Conservation (phyloP, 2,329 filamentous ascomycete genomes). For the Colletotrichum horii region DNA sequence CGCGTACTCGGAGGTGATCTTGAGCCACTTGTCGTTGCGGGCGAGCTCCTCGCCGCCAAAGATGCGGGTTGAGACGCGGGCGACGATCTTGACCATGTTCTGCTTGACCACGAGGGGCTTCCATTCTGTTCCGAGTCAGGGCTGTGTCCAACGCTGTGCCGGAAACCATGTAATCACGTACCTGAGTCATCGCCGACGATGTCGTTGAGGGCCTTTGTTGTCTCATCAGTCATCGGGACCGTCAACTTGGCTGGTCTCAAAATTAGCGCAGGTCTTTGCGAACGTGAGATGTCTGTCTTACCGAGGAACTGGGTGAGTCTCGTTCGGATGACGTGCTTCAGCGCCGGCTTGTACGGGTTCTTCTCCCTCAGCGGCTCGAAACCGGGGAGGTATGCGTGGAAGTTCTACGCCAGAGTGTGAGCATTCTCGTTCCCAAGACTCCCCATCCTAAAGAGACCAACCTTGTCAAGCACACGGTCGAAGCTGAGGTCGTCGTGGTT, state of each 20-base stretch:
- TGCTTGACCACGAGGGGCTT: neutral
- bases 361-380: constrained; percentile 12
- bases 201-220: constrained; percentile 1
- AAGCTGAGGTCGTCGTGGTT: constrained; percentile 17
- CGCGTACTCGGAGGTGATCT: constrained; percentile 20
- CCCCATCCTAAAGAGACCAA: neutral
- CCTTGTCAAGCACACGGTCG: constrained; percentile 16
- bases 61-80: constrained; percentile 24
- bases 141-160: fast-evolving
- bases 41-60: constrained; percentile 27
- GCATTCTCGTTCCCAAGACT: too few relatives aligned
- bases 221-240: constrained; percentile 10
- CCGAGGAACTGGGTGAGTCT: constrained; percentile 19
- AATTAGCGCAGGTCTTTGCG: neutral
- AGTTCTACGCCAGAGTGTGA: neutral
- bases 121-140: constrained; percentile 12
- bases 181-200: neutral
- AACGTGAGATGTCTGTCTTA: neutral
- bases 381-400: constrained; percentile 1
- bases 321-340: constrained; percentile 12
- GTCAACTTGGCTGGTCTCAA: constrained; percentile 1
- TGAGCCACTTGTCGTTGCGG: constrained; percentile 24
- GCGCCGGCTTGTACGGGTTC: constrained; percentile 4
- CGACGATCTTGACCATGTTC: constrained; percentile 16
- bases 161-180: fast-evolving